These are phyloP conservation scores for Aspergillus transmontanensis DNA, from an alignment of 2,329 filamentous ascomycete species.

Conservation along the genomic window DNA sequence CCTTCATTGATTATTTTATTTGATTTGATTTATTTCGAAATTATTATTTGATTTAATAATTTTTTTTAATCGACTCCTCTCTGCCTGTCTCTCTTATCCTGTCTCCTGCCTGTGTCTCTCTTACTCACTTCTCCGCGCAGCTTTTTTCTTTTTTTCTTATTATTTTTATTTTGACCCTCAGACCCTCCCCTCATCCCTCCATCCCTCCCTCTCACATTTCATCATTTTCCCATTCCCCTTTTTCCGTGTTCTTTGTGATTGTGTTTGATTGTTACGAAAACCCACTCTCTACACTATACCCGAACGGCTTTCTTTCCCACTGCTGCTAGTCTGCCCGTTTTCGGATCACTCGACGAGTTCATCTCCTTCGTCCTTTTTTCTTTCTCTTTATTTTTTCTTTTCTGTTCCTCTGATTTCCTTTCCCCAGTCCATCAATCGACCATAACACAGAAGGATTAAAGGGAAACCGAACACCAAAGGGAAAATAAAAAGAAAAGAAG, in stretches of 20 bases:
- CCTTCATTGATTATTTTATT: constrained; percentile 4
- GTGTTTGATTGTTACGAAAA: constrained; percentile 12
- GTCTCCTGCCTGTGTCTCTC: background rate
- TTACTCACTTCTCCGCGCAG: background rate
- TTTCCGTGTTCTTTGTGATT: constrained; percentile 2
- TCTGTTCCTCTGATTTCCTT: constrained; percentile 1
- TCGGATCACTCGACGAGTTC: constrained; percentile 10
- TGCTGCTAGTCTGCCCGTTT: constrained; percentile 11
- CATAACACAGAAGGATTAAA: background rate
- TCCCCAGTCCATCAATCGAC: background rate
- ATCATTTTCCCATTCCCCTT: constrained; percentile 7
- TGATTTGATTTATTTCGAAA: background rate
- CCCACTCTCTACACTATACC: constrained; percentile 6
- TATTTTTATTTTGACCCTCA: background rate
- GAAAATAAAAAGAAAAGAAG: constrained; percentile 1
- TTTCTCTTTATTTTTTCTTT: constrained; percentile 3
- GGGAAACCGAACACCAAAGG: constrained; percentile 4
- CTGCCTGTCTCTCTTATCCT: background rate
- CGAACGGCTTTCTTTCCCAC: constrained; percentile 6
- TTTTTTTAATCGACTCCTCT: background rate
- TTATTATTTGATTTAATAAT: background rate
- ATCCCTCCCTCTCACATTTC: constrained; percentile 7
- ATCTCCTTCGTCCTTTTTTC: constrained; percentile 1
- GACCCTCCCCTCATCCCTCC: constrained; percentile 1
- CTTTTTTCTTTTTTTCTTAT: background rate